Percentiles rank a stretch among this genome's conserved stretches.
phyloP scores from a whole-genome alignment of 176 grass and related monocot genomes.

The Canna indica region DNA sequence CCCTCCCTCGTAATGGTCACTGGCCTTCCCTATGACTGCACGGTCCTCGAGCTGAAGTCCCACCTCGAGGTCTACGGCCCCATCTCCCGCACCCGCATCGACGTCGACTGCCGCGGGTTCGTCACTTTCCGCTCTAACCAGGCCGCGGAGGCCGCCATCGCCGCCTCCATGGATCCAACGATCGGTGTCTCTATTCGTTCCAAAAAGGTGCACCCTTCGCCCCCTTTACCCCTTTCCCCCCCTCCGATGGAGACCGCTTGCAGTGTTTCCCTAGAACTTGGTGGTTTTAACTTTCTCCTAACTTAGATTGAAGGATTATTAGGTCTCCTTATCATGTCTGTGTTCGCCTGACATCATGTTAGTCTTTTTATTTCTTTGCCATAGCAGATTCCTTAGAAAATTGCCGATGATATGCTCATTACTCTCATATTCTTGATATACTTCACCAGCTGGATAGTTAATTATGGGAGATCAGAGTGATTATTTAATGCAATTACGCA shows the following conservation, averaged over 20 bases:
- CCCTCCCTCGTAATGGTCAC: neutral
- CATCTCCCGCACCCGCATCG: constrained; percentile 57
- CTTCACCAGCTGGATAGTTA: neutral
- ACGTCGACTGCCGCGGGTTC: constrained; percentile 49
- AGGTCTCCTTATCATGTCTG: neutral
- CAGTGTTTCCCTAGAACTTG: neutral
- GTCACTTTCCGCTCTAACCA: constrained; percentile 59
- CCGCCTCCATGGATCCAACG: constrained; percentile 40
- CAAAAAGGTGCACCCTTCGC: neutral
- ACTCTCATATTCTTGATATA: neutral
- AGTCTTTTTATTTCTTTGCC: too few species aligned
- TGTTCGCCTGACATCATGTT: too few species aligned
- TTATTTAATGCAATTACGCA: neutral
- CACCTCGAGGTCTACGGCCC: constrained; percentile 58
- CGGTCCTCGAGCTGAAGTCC: constrained; percentile 82
- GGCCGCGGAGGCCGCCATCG: constrained; percentile 43
- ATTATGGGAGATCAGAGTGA: too few species aligned
- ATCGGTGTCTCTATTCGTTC: neutral
- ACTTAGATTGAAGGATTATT: neutral
- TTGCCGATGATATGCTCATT: neutral
- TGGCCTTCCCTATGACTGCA: constrained; percentile 21
- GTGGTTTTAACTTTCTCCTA: neutral
- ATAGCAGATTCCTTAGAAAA: neutral
- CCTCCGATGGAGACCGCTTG: neutral
- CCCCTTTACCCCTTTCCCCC: neutral